Base-by-base conservation (phyloP, 495 filamentous ascomycete genomes). In the Hyaloscypha finlandica region DNA sequence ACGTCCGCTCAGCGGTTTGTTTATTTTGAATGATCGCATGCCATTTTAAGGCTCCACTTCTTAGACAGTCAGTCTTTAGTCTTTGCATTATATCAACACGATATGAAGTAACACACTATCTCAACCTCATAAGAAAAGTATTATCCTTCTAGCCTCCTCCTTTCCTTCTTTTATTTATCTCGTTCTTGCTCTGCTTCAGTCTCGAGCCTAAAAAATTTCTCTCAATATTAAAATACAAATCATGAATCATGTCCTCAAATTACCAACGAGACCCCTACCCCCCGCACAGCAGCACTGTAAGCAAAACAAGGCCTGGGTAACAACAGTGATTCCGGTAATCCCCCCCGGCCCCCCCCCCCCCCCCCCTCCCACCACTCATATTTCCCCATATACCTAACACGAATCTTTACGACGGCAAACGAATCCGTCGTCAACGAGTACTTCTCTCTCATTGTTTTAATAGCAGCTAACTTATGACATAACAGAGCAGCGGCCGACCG, bases 391-490 rank as follows among this genome's bases (percentile, higher is more conserved):
- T 16, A n/a, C 1, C 19, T 20, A 25, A n/a, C 22, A 53, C 19
- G 6, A 11, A 20, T n/a, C 16, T 8, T 53, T 16, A 11, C 51
- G 2, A 20, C 16, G 22, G 51, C 51, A 8, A 53, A 53, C 20
- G 84, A 88, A 73, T 87, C 84, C 52, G 83, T 83, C 62, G 77
- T 87, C 70, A 77, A 86, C 69, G 75, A 81, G 42, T 48, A 48
- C 42, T 48, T 19, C 16, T 12, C 16, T 48, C 16, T 4, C 42
- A 14, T 48, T 48, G 9, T 19, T 19, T 19, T 48, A 0, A 48
- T 48, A 48, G 9, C 11, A 4, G 16, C 16, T 19, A 16, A 19
- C 9, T 48, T 11, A 14, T 4, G 16, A 48, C 11, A 37, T 4
- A 48, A 48, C 42, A 48, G 42, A 61, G 71, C 75, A 70, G 84